Evolutionary conservation across 2,329 filamentous ascomycete species (phyloP), one percentile per base, ranked within the genome.

Genomic region (Fusarium sp.): DNA sequence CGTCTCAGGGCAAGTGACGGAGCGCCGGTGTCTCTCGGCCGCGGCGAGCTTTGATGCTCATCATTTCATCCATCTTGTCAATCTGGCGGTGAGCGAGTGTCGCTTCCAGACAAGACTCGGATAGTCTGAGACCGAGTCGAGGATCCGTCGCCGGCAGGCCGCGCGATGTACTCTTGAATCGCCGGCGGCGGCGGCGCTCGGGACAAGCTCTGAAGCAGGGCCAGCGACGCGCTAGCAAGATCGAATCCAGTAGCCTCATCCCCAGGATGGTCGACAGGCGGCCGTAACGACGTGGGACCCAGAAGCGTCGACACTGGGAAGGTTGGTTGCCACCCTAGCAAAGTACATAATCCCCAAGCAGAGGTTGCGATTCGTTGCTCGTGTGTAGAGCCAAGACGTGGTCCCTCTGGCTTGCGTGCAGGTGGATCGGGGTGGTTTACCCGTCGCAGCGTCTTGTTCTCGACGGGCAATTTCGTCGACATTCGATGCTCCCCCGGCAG

Each of bases 21-120:
- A 68, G 53, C 48, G 68, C 56, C 65, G 64, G 40, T 56, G 66
- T 61, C 60, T 71, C 58, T 73, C 62, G 61, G 64, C 52, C 65
- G 65, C 70, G 64, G 57, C 70, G 69, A 65, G 65, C 68, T 66
- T 70, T 65, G 73, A 68, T 68, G 65, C 44, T 65, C 67, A 70
- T 72, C 64, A 73, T 66, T 50, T 63, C 54, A 47, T 37, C 55
- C 23, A 23, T 23, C 23, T 23, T 39, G 52, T 41, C 62, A 66
- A 75, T 75, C 66, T 75, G 69, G 73, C 73, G 73, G 73, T 75
- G 73, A 75, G 73, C 62, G 73, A 75, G 73, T 61, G 53, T 66
- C 31, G 53, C 53, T 56, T 62, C 43, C 60, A 41, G 63, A 55
- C 46, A 64, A 60, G 36, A 62, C 59, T 60, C 47, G 66, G 40